Percentiles rank a stretch among this genome's conserved stretches.
Evolutionary conservation across 352 stramenopile species (phyloP).

Genomic region (Globisporangium canariense): DNA sequence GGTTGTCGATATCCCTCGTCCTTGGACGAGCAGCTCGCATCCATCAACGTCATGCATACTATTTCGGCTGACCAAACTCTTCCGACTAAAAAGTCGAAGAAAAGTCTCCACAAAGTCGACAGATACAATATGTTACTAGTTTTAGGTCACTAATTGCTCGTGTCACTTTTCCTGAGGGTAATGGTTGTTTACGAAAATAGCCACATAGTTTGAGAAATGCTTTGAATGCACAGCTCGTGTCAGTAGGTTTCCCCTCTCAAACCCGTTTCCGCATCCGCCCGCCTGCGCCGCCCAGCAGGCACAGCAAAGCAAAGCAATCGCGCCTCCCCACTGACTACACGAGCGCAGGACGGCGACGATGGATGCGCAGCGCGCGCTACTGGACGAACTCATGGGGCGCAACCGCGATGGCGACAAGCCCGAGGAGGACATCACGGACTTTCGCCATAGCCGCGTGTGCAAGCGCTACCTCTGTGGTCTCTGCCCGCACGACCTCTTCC

Average conservation of each 20-base stretch:
- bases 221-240: no score
- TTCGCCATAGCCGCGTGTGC: conserved; percentile 66
- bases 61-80: no score
- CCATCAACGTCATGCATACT: no score
- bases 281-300: not conserved
- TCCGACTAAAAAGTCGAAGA: no score
- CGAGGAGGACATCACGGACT: conserved; percentile 76
- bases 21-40: no score
- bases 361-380: conserved; percentile 81
- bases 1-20: no score
- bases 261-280: not conserved
- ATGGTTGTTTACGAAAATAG: no score
- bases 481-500: conserved; percentile 87
- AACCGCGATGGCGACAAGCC: conserved; percentile 88
- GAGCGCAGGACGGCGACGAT: conserved; percentile 24
- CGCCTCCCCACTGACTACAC: not conserved
- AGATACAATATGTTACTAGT: no score
- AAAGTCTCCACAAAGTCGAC: no score
- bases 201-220: no score
- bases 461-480: conserved; percentile 81
- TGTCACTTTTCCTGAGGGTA: no score
- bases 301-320: not conserved
- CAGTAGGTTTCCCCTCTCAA: conserved; percentile 1
- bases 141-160: no score
- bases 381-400: conserved; percentile 90